phyloP scores from a whole-genome alignment of 208 protist genomes.

The Acanthamoeba royreba region DNA sequence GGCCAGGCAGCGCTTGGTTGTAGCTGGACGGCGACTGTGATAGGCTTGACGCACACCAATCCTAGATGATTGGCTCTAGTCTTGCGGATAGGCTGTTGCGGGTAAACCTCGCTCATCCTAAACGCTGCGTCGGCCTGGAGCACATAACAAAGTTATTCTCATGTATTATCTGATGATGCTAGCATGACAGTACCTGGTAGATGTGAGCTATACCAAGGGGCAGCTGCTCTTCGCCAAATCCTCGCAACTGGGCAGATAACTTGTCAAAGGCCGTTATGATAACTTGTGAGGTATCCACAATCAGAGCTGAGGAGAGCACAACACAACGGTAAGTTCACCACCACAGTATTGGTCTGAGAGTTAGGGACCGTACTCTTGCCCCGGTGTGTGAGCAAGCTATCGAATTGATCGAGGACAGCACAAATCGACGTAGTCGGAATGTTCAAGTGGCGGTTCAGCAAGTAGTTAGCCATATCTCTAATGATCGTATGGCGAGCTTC shows the following conservation, averaged over 20 bases:
- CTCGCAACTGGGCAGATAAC: not conserved
- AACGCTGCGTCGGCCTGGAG: not conserved
- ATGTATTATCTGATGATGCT: not conserved
- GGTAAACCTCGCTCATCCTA: not conserved
- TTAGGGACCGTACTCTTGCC: not conserved
- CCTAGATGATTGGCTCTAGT: not conserved
- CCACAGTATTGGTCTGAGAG: not conserved
- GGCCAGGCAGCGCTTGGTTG: not conserved
- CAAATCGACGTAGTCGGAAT: not conserved
- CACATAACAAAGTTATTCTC: not conserved
- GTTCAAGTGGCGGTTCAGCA: not conserved
- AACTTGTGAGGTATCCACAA: not conserved
- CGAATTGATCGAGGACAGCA: not conserved
- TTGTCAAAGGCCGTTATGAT: constrained; percentile 2
- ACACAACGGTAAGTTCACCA: not conserved
- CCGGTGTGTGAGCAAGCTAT: not conserved
- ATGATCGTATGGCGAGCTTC: not conserved
- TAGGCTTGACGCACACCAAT: not conserved
- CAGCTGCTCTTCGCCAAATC: not conserved
- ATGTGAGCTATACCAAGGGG: not conserved
- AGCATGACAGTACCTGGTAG: not conserved
- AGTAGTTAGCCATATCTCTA: not conserved
- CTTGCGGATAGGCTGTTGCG: not conserved
- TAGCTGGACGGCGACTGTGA: not conserved
- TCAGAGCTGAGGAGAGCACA: not conserved